phyloP scores from a whole-genome alignment of 768 basidiomycete genomes.

The Pleurotus platypus region DNA sequence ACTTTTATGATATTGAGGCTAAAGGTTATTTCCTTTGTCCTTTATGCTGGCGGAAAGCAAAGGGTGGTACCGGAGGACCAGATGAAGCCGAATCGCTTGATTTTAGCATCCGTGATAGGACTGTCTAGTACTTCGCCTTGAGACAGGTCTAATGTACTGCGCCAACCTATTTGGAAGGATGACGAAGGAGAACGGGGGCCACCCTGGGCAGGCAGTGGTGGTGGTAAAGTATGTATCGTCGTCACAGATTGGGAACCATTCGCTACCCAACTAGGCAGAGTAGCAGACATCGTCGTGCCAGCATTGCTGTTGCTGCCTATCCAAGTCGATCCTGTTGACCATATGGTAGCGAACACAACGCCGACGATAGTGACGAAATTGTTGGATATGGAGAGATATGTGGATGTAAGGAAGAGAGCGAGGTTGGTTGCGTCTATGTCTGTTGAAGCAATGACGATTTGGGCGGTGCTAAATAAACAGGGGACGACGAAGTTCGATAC shows the following conservation, averaged over 20 bases:
- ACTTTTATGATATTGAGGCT: too few species aligned
- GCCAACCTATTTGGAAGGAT: background rate
- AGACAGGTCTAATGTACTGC: background rate
- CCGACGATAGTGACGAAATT: slow-evolving; percentile 31
- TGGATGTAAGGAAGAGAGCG: slow-evolving; percentile 17
- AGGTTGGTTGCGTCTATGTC: slow-evolving; percentile 11
- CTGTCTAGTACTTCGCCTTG: too few species aligned
- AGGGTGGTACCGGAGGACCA: too few species aligned
- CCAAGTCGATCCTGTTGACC: slow-evolving; percentile 18
- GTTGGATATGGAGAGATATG: slow-evolving; percentile 21
- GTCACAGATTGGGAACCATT: background rate
- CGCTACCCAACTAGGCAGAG: background rate
- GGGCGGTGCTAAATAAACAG: slow-evolving; percentile 27
- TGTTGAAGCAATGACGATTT: slow-evolving; percentile 23
- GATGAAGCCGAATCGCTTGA: too few species aligned
- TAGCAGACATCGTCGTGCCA: background rate
- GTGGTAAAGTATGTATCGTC: too few species aligned
- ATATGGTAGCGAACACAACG: slow-evolving; percentile 32
- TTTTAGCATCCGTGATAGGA: too few species aligned
- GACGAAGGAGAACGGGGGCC: background rate
- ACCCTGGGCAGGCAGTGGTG: background rate
- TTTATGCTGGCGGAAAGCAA: too few species aligned
- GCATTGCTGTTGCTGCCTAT: background rate
- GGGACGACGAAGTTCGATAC: slow-evolving; percentile 36
- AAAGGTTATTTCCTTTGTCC: too few species aligned